These are phyloP conservation scores for Pisolithus marmoratus DNA, from an alignment of 768 basidiomycete genomes.

Conservation along the genomic window DNA sequence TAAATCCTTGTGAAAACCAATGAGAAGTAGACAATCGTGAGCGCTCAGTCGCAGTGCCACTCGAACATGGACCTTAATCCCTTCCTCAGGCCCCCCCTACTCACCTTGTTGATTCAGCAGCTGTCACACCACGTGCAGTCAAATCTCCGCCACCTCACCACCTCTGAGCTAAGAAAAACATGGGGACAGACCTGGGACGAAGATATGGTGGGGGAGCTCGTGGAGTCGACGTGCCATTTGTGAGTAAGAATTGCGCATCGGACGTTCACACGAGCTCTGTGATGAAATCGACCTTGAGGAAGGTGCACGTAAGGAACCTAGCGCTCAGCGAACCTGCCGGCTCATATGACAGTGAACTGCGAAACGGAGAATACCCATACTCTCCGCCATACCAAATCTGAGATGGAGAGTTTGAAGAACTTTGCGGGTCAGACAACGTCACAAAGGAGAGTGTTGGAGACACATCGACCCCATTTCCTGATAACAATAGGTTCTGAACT, in stretches of 20 bases:
- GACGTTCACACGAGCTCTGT: slow-evolving; percentile 3
- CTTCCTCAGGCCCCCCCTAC: slow-evolving; percentile 9
- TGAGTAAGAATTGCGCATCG: slow-evolving; percentile 8
- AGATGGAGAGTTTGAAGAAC: background rate
- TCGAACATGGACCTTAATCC: slow-evolving; percentile 5
- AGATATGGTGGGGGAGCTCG: background rate
- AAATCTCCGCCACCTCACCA: background rate
- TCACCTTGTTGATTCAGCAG: slow-evolving; percentile 11
- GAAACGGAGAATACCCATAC: background rate
- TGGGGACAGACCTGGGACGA: background rate
- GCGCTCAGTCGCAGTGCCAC: slow-evolving; percentile 5
- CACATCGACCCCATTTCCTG: background rate
- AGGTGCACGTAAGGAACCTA: too few relatives aligned
- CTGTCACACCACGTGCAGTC: slow-evolving; percentile 5
- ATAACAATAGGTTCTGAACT: background rate
- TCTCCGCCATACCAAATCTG: background rate
- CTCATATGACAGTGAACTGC: background rate
- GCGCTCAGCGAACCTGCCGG: background rate
- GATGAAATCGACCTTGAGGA: slow-evolving; percentile 3
- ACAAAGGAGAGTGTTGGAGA: background rate
- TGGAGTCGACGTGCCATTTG: background rate
- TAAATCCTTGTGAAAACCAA: background rate
- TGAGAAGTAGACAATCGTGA: slow-evolving; percentile 4
- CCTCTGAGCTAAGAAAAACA: background rate
- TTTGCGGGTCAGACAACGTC: background rate